These are phyloP conservation scores for Heracleum sosnowskyi DNA, from an alignment of 129 eudicot species.

Conservation along the genomic window DNA sequence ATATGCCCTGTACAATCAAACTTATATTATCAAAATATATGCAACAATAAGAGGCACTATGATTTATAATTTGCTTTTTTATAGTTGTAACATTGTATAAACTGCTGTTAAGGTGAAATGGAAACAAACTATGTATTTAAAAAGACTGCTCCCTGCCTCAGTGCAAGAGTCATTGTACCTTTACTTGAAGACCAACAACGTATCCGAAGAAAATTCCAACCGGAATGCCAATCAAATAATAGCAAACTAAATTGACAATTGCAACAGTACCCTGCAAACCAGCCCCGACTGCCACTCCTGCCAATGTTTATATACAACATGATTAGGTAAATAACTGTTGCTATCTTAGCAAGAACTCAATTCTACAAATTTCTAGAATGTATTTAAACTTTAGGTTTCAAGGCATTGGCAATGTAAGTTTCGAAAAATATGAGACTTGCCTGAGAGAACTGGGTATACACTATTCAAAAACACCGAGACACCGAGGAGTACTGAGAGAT, in stretches of 20 bases:
- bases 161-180: constrained; percentile 30
- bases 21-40: neutral
- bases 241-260: constrained; percentile 49
- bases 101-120: too few relatives aligned
- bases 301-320: constrained; percentile 8
- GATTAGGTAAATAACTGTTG: neutral
- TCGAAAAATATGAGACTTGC: constrained; percentile 22
- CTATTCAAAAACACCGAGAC: constrained; percentile 67
- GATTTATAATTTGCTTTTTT: too few relatives aligned
- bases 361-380: neutral
- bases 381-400: neutral
- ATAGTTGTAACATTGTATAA: too few relatives aligned
- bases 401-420: neutral
- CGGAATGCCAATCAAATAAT: constrained; percentile 60
- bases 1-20: constrained; percentile 42
- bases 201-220: constrained; percentile 66
- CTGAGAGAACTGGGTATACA: constrained; percentile 77
- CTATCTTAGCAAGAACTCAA: neutral
- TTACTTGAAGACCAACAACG: constrained; percentile 43
- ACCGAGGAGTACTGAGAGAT: constrained; percentile 55
- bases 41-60: neutral
- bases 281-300: constrained; percentile 85
- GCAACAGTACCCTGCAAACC: constrained; percentile 68
- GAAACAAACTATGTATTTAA: neutral
- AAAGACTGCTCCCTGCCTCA: too few relatives aligned